These are phyloP conservation scores for Penicillium sp. DNA, from an alignment of 2,329 filamentous ascomycete species.

Conservation along the genomic window DNA sequence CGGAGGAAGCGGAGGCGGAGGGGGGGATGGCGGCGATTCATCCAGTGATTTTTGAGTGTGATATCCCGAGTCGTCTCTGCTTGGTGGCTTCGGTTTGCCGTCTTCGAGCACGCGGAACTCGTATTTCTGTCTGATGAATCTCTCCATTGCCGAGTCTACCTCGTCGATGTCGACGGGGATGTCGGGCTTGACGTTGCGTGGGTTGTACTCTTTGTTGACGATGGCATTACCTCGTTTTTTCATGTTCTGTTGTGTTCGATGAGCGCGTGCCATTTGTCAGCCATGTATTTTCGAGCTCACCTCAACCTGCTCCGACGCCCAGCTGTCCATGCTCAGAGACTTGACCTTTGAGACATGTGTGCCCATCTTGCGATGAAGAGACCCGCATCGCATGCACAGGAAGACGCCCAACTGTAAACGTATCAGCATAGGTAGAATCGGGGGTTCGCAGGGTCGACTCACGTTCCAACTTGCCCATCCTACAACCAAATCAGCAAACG, in stretches of 20 bases:
- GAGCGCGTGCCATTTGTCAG: not conserved
- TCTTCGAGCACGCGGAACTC: conserved; percentile 58
- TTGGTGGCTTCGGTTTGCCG: conserved; percentile 42
- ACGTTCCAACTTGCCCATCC: conserved; percentile 98
- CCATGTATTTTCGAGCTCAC: conserved; percentile 49
- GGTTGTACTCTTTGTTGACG: conserved; percentile 88
- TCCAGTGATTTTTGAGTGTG: conserved; percentile 46
- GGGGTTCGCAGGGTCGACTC: conserved; percentile 26
- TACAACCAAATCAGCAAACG: conserved; percentile 39
- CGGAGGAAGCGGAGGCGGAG: conserved; percentile 51
- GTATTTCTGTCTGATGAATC: conserved; percentile 94
- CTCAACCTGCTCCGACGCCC: conserved; percentile 94
- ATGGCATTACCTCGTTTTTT: conserved; percentile 80
- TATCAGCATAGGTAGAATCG: not conserved
- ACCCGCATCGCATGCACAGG: conserved; percentile 94
- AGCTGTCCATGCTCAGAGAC: conserved; percentile 96
- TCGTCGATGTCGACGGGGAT: conserved; percentile 90
- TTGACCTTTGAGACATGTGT: conserved; percentile 99
- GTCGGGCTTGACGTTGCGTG: conserved; percentile 73
- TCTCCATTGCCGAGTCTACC: conserved; percentile 89
- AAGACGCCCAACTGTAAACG: conserved; percentile 77
- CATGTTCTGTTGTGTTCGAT: conserved; percentile 68
- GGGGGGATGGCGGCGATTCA: conserved; percentile 41
- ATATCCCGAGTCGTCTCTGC: conserved; percentile 55
- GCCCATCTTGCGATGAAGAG: conserved; percentile 91